Conservation (phyloP, 2,329 filamentous ascomycete species). For the Fonsecaea pedrosoi region DNA sequence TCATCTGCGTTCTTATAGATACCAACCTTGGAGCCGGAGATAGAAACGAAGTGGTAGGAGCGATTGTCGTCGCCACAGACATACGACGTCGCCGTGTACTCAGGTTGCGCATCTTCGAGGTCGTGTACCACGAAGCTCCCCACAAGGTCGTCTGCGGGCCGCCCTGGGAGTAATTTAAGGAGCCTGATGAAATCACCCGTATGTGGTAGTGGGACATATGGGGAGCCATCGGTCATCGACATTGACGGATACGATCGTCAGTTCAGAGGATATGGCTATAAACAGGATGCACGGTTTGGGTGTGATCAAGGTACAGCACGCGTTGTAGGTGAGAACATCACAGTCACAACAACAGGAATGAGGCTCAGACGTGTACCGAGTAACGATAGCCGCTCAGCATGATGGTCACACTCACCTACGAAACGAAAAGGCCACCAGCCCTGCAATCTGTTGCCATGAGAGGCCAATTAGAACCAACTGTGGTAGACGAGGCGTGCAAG, state of each 20-base stretch:
- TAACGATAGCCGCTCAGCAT: not conserved
- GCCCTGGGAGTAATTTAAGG: constrained; percentile 16
- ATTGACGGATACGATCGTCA: not conserved
- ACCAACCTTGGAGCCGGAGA: constrained; percentile 18
- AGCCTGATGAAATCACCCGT: constrained; percentile 24
- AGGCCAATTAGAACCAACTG: not conserved
- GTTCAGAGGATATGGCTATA: not conserved
- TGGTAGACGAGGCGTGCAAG: not conserved
- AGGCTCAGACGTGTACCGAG: not conserved
- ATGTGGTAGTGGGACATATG: constrained; percentile 18
- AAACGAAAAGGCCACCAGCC: not conserved
- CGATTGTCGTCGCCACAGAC: constrained; percentile 28
- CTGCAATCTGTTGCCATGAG: not conserved
- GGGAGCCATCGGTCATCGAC: constrained; percentile 3
- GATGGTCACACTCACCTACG: not conserved
- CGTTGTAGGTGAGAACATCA: not conserved
- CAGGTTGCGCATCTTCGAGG: constrained; percentile 15
- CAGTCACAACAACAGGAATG: not conserved
- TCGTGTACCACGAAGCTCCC: constrained; percentile 24
- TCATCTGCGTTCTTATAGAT: constrained; percentile 30
- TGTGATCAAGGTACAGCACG: not conserved
- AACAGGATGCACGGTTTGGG: not conserved
- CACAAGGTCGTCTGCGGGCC: constrained; percentile 5
- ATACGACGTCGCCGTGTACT: constrained; percentile 26
- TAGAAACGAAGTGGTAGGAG: constrained; percentile 6